phyloP scores from a whole-genome alignment of 208 protist genomes.

The Wallacemonas collosoma region DNA sequence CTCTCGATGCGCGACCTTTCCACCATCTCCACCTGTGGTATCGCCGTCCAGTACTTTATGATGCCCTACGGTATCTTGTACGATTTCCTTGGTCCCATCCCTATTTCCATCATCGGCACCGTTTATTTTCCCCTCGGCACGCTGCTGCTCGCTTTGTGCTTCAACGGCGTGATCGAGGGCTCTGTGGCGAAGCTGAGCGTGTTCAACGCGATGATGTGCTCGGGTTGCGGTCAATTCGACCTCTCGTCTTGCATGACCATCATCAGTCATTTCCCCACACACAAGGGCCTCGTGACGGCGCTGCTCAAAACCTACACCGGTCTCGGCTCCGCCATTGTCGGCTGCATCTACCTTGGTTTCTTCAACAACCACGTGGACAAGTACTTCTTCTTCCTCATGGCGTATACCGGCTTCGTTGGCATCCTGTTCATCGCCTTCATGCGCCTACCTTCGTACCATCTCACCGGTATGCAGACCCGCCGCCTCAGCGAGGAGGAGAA shows the following conservation, averaged over 20 bases:
- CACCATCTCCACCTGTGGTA: slow-evolving; percentile 49
- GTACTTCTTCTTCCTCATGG: slow-evolving; percentile 62
- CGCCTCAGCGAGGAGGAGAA: slow-evolving; percentile 39
- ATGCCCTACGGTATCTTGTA: slow-evolving; percentile 46
- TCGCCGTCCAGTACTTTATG: slow-evolving; percentile 36
- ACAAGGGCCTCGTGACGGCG: slow-evolving; percentile 47
- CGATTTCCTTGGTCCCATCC: slow-evolving; percentile 49
- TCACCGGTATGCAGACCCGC: slow-evolving; percentile 39
- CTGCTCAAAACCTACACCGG: slow-evolving; percentile 59
- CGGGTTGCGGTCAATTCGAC: slow-evolving; percentile 40
- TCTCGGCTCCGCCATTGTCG: slow-evolving; percentile 52
- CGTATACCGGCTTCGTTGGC: slow-evolving; percentile 23
- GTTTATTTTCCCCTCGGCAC: slow-evolving; percentile 35
- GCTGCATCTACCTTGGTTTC: slow-evolving; percentile 47
- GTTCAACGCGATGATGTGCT: slow-evolving; percentile 36
- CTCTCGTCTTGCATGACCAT: slow-evolving; percentile 38
- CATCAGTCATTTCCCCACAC: slow-evolving; percentile 47
- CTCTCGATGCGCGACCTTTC: slow-evolving; percentile 55
- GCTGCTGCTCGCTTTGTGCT: slow-evolving; percentile 41
- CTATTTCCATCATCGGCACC: slow-evolving; percentile 32
- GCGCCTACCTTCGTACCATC: slow-evolving; percentile 55
- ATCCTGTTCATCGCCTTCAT: slow-evolving; percentile 40
- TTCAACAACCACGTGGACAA: slow-evolving; percentile 28
- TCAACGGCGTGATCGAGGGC: slow-evolving; percentile 35
- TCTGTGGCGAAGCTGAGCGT: slow-evolving; percentile 36